Conservation (phyloP, 1,139 yeast genomes). For the Blastobotrys serpentis region DNA sequence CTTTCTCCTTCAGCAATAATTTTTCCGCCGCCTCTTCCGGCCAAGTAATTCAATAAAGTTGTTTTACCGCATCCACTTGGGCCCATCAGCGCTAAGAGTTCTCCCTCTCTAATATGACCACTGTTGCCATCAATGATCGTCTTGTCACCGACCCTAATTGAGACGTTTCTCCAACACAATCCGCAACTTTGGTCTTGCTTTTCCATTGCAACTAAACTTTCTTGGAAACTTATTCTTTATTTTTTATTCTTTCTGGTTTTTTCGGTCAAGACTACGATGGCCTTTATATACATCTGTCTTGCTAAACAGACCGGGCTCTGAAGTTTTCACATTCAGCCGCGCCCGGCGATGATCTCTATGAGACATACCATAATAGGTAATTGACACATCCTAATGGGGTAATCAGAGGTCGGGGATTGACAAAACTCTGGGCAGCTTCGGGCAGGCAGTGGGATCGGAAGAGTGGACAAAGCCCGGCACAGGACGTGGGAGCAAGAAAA, state of each 20-base stretch:
- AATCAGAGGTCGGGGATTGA: too few relatives aligned
- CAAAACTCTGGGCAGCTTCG: too few relatives aligned
- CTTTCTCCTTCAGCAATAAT: constrained; percentile 15
- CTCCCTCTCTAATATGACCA: constrained; percentile 21
- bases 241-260: neutral
- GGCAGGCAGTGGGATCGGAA: too few relatives aligned
- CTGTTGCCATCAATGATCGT: constrained; percentile 36
- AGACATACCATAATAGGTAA: too few relatives aligned
- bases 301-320: too few relatives aligned
- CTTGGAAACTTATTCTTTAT: neutral
- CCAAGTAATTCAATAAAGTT: constrained; percentile 45
- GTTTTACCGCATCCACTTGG: constrained; percentile 55
- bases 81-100: constrained; percentile 46
- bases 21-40: constrained; percentile 39
- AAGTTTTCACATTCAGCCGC: too few relatives aligned
- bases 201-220: neutral
- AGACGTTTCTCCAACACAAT: constrained; percentile 9
- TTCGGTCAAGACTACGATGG: neutral
- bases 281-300: too few relatives aligned
- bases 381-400: too few relatives aligned
- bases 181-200: neutral
- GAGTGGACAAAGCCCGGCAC: too few relatives aligned
- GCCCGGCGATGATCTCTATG: too few relatives aligned
- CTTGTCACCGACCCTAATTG: constrained; percentile 7
- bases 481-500: too few relatives aligned